Conservation (phyloP, 441 rosid species). For the Jatropha multifida region DNA sequence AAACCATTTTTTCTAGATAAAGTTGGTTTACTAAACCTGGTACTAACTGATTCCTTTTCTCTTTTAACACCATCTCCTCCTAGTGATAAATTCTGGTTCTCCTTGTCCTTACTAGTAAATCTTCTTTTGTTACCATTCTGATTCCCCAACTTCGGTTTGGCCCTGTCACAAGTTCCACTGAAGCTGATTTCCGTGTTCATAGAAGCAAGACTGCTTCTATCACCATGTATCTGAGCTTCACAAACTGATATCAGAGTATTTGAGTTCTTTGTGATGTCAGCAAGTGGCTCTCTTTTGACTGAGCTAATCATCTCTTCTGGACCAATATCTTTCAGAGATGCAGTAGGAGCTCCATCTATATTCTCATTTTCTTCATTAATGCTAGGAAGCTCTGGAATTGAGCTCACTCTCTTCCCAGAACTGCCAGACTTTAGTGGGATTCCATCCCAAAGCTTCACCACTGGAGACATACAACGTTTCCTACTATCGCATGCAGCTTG, state of each 20-base stretch:
- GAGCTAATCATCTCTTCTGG: constrained; percentile 36
- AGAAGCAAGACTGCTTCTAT: constrained; percentile 63
- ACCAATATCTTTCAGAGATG: constrained; percentile 35
- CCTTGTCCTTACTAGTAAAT: constrained; percentile 45
- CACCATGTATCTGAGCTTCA: constrained; percentile 36
- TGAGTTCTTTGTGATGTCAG: constrained; percentile 48
- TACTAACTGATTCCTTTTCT: constrained; percentile 41
- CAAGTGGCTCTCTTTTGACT: constrained; percentile 57
- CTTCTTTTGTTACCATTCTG: constrained; percentile 48
- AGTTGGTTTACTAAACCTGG: constrained; percentile 58
- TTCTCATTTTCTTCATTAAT: constrained; percentile 83
- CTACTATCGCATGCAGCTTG: constrained; percentile 40
- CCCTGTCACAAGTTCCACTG: constrained; percentile 42
- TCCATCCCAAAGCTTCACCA: constrained; percentile 74
- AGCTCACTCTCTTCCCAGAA: constrained; percentile 67
- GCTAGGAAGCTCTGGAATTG: constrained; percentile 80
- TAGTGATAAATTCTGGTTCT: constrained; percentile 33
- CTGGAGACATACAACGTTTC: constrained; percentile 61
- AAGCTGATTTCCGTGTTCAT: constrained; percentile 55
- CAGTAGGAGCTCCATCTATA: constrained; percentile 46
- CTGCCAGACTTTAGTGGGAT: constrained; percentile 56
- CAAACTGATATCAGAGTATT: constrained; percentile 46
- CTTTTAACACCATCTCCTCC: constrained; percentile 37
- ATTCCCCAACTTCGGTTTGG: constrained; percentile 40
- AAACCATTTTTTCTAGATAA: constrained; percentile 50